Evolutionary conservation across 73 alveolate genomes (phyloP).

Genomic region (Paramecium caudatum): DNA sequence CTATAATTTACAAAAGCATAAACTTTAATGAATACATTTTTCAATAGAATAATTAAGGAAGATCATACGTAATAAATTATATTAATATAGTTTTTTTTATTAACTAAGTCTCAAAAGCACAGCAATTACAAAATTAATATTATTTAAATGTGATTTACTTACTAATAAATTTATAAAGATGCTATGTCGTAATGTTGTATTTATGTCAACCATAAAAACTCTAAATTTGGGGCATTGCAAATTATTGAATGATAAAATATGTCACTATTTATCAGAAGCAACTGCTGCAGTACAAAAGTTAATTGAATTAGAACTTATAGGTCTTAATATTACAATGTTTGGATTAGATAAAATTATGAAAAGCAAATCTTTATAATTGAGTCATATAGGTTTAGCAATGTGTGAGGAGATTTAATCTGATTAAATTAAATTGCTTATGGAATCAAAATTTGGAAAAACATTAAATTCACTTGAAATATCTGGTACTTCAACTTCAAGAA

Average conservation of each 20-base stretch:
- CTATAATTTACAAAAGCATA: not conserved
- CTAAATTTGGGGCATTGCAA: slow-evolving; percentile 55
- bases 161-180: not conserved
- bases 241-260: slow-evolving; percentile 5
- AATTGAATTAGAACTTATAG: slow-evolving; percentile 24
- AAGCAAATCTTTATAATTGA: not conserved
- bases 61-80: slow-evolving; percentile 44
- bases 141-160: not conserved
- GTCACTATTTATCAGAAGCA: slow-evolving; percentile 16
- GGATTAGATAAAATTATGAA: slow-evolving; percentile 43
- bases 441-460: slow-evolving; percentile 28
- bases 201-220: not conserved
- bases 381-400: not conserved
- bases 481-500: not conserved
- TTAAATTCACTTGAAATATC: slow-evolving; percentile 34
- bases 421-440: not conserved
- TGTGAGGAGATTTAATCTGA: slow-evolving; percentile 22
- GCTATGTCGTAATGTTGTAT: slow-evolving; percentile 1
- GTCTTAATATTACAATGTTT: not conserved
- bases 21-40: slow-evolving; percentile 21
- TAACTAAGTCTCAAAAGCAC: slow-evolving; percentile 8
- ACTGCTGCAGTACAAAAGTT: not conserved
- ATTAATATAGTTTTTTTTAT: not conserved
- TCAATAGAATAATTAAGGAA: slow-evolving; percentile 33
- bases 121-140: not conserved